phyloP scores from a whole-genome alignment of 768 basidiomycete genomes.

The Suillus clintonianus region DNA sequence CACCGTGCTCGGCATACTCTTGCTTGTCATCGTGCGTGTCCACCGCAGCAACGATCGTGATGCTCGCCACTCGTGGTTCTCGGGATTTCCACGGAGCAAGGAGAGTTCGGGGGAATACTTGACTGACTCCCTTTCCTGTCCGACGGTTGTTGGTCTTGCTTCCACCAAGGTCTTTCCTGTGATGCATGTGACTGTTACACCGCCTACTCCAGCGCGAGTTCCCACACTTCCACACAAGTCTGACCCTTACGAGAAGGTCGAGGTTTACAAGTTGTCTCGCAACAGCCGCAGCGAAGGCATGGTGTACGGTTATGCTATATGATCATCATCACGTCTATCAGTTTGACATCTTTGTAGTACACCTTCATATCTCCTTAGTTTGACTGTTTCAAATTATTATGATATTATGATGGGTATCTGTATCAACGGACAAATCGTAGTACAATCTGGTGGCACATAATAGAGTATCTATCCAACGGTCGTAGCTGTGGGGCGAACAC shows the following conservation, averaged over 20 bases:
- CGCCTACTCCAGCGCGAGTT: constrained; percentile 9
- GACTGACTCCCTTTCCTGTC: constrained; percentile 4
- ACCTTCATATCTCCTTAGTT: neutral
- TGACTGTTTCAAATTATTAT: neutral
- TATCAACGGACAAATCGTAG: neutral
- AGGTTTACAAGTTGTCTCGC: neutral
- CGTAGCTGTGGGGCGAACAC: neutral
- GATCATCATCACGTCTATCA: neutral
- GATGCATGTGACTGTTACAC: constrained; percentile 10
- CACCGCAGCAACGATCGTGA: neutral
- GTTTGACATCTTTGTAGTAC: neutral
- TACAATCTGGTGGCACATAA: neutral
- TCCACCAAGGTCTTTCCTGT: neutral
- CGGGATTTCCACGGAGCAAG: neutral
- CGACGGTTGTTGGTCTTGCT: constrained; percentile 1
- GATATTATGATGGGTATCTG: neutral
- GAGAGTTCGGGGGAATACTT: neutral
- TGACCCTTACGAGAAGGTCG: neutral
- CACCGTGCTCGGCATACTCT: neutral
- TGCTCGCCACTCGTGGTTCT: neutral
- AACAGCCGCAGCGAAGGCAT: neutral
- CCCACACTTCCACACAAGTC: neutral
- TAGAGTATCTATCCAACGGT: no score
- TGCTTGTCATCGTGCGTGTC: neutral
- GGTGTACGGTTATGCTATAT: neutral